Evolutionary conservation across 2,329 filamentous ascomycete genomes (phyloP).

Genomic region (Neofusicoccum ribis): DNA sequence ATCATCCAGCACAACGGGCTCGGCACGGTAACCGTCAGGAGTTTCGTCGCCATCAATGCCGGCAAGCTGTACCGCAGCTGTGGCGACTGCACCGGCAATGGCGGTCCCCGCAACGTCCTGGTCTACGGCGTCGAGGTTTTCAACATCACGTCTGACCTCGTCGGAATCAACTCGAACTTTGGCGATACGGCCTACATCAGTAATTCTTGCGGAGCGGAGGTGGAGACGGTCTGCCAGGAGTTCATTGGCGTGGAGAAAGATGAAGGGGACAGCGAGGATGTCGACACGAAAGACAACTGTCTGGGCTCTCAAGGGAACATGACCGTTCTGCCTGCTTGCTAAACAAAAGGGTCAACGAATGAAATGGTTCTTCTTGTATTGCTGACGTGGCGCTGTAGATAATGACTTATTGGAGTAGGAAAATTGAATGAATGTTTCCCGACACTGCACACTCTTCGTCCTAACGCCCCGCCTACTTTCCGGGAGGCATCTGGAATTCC

Average conservation of each 20-base stretch:
- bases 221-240: slow-evolving; percentile 27
- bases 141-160: slow-evolving; percentile 18
- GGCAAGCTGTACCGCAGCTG: slow-evolving; percentile 30
- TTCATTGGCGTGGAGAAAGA: slow-evolving; percentile 29
- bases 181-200: slow-evolving; percentile 47
- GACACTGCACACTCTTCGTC: too few species aligned
- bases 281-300: not conserved
- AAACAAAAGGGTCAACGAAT: too few species aligned
- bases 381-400: too few species aligned
- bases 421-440: too few species aligned
- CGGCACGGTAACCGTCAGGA: slow-evolving; percentile 32
- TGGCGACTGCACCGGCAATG: slow-evolving; percentile 35
- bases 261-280: slow-evolving; percentile 24
- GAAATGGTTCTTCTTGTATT: too few species aligned
- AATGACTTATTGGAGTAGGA: too few species aligned
- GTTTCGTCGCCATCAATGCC: slow-evolving; percentile 30
- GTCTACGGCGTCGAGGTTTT: not conserved
- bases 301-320: not conserved
- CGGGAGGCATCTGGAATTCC: not conserved
- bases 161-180: slow-evolving; percentile 39
- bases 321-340: not conserved
- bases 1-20: slow-evolving; percentile 35
- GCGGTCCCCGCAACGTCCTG: slow-evolving; percentile 31
- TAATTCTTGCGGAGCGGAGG: slow-evolving; percentile 37
- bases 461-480: too few species aligned